Evolutionary conservation across 2,329 filamentous ascomycete species (phyloP).

Genomic region (Trematosphaeria pertusa): DNA sequence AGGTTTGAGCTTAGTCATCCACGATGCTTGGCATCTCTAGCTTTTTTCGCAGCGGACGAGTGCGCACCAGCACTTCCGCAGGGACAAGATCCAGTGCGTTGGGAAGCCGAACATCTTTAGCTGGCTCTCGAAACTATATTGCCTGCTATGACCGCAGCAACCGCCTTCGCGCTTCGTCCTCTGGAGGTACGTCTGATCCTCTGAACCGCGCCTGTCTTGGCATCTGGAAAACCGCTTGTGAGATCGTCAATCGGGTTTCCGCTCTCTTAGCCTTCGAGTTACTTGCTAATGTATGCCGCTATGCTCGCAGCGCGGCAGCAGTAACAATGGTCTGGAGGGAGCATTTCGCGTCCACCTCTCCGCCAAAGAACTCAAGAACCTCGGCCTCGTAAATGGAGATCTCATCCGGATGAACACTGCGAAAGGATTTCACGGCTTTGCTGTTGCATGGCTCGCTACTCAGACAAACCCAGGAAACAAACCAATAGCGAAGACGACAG

Average conservation of each 20-base stretch:
- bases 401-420: conserved; percentile 60
- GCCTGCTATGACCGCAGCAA: conserved; percentile 34
- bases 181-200: conserved; percentile 56
- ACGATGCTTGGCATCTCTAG: not conserved
- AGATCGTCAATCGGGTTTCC: no score
- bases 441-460: conserved; percentile 68
- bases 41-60: no score
- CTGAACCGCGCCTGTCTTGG: no score
- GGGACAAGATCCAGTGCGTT: no score
- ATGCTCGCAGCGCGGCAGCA: no score
- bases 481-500: conserved; percentile 66
- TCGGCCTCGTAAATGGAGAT: conserved; percentile 66
- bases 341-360: conserved; percentile 67
- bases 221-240: no score
- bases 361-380: conserved; percentile 60
- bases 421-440: conserved; percentile 57
- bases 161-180: conserved; percentile 61
- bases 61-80: no score
- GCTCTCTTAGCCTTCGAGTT: no score
- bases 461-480: conserved; percentile 50
- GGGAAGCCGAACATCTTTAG: not conserved
- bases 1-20: conserved; percentile 13
- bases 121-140: no score
- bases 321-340: conserved; percentile 59
- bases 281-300: no score